Conservation (phyloP, 345 rosid genomes). For the Triadica sebifera region DNA sequence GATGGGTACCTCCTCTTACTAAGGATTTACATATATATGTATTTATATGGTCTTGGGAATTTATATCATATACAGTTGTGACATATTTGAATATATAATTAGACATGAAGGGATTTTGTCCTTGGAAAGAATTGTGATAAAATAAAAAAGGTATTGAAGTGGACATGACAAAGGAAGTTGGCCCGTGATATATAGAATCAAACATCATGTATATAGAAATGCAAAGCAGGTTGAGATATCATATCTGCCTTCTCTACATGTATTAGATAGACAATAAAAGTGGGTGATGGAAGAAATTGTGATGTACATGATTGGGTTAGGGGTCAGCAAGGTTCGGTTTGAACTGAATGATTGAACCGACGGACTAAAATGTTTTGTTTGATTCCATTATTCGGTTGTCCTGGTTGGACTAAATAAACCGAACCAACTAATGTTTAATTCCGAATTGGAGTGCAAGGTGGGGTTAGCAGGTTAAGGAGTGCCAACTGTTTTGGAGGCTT, state of each 20-base stretch:
- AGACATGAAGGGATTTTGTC: background rate
- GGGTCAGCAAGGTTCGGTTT: too few species aligned
- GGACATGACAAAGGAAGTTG: constrained; percentile 3
- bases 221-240: background rate
- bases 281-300: constrained; percentile 2
- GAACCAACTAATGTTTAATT: too few species aligned
- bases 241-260: too few species aligned
- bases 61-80: background rate
- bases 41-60: too few species aligned
- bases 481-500: constrained; percentile 39
- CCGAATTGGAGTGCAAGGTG: constrained; percentile 15
- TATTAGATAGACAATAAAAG: background rate
- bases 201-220: background rate
- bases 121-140: background rate
- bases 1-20: too few species aligned
- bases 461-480: constrained; percentile 17
- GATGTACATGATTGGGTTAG: background rate
- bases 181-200: too few species aligned
- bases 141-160: constrained; percentile 9
- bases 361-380: too few species aligned
- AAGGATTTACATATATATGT: too few species aligned
- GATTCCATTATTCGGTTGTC: too few species aligned
- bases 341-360: too few species aligned
- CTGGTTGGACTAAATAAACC: too few species aligned
- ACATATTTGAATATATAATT: background rate